A percentile compares a stretch with the other conserved stretches of the same genome.
Evolutionary conservation across 495 filamentous ascomycete genomes (phyloP).

Genomic region (Penicillium canescens): DNA sequence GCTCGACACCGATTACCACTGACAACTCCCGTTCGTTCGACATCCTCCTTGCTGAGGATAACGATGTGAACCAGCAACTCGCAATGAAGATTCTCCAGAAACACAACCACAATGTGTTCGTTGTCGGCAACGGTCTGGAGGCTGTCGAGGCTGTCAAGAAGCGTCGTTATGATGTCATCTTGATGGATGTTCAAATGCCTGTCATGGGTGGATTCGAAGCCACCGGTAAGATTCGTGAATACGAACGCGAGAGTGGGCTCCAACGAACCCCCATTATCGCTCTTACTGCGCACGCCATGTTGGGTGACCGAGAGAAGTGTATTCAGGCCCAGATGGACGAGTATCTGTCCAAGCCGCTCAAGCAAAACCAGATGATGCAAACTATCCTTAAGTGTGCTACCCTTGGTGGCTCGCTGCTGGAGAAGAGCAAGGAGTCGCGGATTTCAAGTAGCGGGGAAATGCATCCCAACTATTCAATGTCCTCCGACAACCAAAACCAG

Average conservation of each 20-base stretch:
- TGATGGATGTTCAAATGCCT: slow-evolving; percentile 99
- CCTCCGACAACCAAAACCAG: slow-evolving; percentile 27
- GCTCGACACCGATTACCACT: slow-evolving; percentile 86
- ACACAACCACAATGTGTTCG: slow-evolving; percentile 94
- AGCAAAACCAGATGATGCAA: slow-evolving; percentile 98
- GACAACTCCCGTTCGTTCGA: slow-evolving; percentile 96
- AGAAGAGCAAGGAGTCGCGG: slow-evolving; percentile 63
- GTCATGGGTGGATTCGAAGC: slow-evolving; percentile 99
- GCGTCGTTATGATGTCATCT: slow-evolving; percentile 90
- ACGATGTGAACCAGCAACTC: slow-evolving; percentile 93
- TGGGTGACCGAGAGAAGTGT: slow-evolving; percentile 97
- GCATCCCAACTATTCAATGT: slow-evolving; percentile 38
- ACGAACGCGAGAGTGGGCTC: slow-evolving; percentile 73
- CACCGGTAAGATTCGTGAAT: slow-evolving; percentile 94
- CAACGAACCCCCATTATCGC: slow-evolving; percentile 94
- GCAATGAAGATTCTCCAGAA: slow-evolving; percentile 98
- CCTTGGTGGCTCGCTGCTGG: slow-evolving; percentile 83
- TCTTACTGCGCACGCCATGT: slow-evolving; percentile 97
- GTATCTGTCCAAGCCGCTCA: slow-evolving; percentile 96
- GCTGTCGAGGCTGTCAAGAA: slow-evolving; percentile 86
- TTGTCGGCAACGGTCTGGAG: slow-evolving; percentile 92
- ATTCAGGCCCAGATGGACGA: slow-evolving; percentile 99
- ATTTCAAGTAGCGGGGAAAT: slow-evolving; percentile 56
- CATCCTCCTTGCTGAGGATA: slow-evolving; percentile 95
- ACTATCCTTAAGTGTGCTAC: slow-evolving; percentile 96